Evolutionary conservation across 257 asterid species (phyloP).

Genomic region (Solanum appendiculatum): DNA sequence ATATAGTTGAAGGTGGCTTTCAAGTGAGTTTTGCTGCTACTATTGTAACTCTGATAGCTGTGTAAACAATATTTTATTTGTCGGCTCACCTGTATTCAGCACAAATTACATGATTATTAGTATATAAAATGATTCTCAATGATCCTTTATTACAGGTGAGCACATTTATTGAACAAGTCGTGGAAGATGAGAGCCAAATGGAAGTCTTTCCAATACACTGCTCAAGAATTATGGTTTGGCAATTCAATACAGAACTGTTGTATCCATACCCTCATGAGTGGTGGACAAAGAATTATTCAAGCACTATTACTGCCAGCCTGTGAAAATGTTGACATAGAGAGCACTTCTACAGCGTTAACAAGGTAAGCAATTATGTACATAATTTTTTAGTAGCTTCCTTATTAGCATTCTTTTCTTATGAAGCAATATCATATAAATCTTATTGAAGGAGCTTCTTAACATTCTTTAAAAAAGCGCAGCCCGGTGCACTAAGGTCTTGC

Average conservation of each 20-base stretch:
- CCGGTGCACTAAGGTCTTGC: not conserved
- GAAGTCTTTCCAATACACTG: constrained; percentile 47
- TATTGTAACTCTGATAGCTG: not conserved
- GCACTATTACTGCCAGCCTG: constrained; percentile 11
- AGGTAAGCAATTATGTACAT: not conserved
- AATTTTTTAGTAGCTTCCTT: not conserved
- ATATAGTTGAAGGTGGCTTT: constrained; percentile 24
- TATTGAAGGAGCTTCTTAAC: not conserved
- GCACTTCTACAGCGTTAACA: not conserved
- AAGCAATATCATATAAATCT: not conserved
- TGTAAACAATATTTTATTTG: not conserved
- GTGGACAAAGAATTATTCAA: constrained; percentile 4
- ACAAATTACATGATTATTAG: not conserved
- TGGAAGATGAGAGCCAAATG: constrained; percentile 77
- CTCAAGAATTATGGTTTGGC: constrained; percentile 56
- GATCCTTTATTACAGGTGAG: constrained; percentile 39
- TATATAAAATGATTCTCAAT: not conserved
- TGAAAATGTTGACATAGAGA: constrained; percentile 5
- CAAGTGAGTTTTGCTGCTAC: constrained; percentile 33
- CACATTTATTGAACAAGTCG: constrained; percentile 58
- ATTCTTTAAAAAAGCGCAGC: not conserved
- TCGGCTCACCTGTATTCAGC: not conserved
- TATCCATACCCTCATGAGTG: constrained; percentile 9
- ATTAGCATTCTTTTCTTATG: not conserved
- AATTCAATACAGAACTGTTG: constrained; percentile 10